A percentile compares a stretch with the other conserved stretches of the same genome.
Evolutionary conservation across 257 asterid genomes (phyloP).

Genomic region (Euphrasia confusa): DNA sequence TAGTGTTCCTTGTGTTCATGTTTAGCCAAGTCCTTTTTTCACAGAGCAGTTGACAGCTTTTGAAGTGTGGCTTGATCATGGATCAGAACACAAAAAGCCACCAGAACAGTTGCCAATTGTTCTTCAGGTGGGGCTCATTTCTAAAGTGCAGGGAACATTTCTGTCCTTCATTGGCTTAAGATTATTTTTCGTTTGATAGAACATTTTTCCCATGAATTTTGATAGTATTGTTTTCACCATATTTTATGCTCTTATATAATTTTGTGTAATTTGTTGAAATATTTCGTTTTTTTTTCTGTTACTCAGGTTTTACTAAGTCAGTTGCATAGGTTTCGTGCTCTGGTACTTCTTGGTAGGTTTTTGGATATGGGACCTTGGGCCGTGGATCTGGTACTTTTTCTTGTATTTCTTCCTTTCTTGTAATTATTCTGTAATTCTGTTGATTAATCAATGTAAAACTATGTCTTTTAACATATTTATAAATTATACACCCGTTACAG

Average conservation of each 20-base stretch:
- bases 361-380: constrained; percentile 99
- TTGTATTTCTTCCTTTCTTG: constrained; percentile 19
- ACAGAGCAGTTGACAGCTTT: constrained; percentile 84
- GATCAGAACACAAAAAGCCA: constrained; percentile 90
- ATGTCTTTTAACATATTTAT: constrained; percentile 10
- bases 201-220: neutral
- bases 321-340: constrained; percentile 95
- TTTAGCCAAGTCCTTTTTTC: constrained; percentile 91
- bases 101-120: constrained; percentile 99
- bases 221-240: neutral
- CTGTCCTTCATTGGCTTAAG: neutral
- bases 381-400: constrained; percentile 76
- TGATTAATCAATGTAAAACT: constrained; percentile 15
- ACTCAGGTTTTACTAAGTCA: constrained; percentile 93
- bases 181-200: neutral
- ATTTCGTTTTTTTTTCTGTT: constrained; percentile 18
- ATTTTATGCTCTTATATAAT: neutral
- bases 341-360: constrained; percentile 98
- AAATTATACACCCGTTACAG: neutral
- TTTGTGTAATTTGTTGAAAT: constrained; percentile 9
- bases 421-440: constrained; percentile 7
- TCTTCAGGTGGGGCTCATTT: constrained; percentile 51
- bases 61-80: constrained; percentile 99
- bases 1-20: constrained; percentile 11
- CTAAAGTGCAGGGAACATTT: neutral